Percentiles rank a stretch among this genome's conserved stretches.
These are phyloP conservation scores for Salvia miltiorrhiza DNA, from an alignment of 257 asterid genomes.

Conservation along the genomic window DNA sequence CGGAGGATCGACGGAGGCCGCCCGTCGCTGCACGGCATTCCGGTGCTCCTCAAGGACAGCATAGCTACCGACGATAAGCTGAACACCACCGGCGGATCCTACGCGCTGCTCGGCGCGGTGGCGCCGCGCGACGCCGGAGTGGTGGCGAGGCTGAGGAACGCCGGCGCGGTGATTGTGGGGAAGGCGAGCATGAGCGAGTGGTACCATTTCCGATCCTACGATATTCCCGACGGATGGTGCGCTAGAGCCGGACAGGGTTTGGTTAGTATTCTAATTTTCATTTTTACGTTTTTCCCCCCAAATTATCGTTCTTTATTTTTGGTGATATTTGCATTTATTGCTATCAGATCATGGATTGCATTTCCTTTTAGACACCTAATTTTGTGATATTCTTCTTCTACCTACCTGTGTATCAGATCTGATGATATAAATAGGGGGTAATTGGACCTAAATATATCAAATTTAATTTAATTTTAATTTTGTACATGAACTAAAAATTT, in stretches of 20 bases:
- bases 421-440: too few species aligned
- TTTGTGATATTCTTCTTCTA: too few species aligned
- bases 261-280: conserved; percentile 39
- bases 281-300: too few species aligned
- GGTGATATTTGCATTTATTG: neutral
- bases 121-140: conserved; percentile 65
- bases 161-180: conserved; percentile 71
- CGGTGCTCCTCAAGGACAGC: conserved; percentile 74
- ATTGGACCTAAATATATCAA: too few species aligned
- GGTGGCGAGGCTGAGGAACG: conserved; percentile 52
- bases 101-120: conserved; percentile 54
- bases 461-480: too few species aligned
- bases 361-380: neutral
- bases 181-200: conserved; percentile 78
- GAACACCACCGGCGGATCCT: conserved; percentile 66
- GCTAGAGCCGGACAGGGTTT: conserved; percentile 62
- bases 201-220: conserved; percentile 42
- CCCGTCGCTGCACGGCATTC: conserved; percentile 52
- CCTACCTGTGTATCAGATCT: too few species aligned
- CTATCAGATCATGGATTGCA: neutral
- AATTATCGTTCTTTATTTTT: neutral
- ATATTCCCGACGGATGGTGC: conserved; percentile 70
- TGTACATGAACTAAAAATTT: too few species aligned
- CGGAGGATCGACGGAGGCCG: conserved; percentile 8
- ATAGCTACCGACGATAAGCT: conserved; percentile 57